These are phyloP conservation scores for Pseudozyma sp. DNA, from an alignment of 1,284 basidiomycete species.

Conservation along the genomic window DNA sequence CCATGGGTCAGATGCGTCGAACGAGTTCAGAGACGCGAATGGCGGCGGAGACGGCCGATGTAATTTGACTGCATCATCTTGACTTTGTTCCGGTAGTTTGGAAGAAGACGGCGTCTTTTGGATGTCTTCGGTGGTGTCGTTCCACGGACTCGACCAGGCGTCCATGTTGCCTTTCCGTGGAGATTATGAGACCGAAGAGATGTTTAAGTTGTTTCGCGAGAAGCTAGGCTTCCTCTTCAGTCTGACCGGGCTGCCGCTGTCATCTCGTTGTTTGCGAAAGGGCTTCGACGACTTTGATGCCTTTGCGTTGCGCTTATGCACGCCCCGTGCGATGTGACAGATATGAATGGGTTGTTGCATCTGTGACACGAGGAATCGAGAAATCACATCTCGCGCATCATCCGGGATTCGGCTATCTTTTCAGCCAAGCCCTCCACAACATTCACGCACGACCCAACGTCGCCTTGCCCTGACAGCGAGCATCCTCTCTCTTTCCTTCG, in stretches of 20 bases:
- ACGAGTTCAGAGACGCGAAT: slow-evolving; percentile 22
- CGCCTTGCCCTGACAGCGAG: neutral
- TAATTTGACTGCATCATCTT: neutral
- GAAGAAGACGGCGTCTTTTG: neutral
- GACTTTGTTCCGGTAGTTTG: neutral
- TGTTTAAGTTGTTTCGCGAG: neutral
- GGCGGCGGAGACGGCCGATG: neutral
- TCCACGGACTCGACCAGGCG: slow-evolving; percentile 51
- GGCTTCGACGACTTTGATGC: too few species aligned
- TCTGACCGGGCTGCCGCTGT: neutral
- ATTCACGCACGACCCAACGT: slow-evolving; percentile 1
- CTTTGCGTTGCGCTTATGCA: too few species aligned
- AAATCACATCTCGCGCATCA: neutral
- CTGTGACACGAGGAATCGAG: neutral
- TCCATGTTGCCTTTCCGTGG: slow-evolving; percentile 19
- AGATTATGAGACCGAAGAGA: neutral
- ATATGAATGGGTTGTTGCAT: neutral
- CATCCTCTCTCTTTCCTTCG: neutral
- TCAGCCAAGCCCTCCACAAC: slow-evolving; percentile 15
- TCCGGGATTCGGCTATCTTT: slow-evolving; percentile 16
- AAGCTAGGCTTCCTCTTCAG: neutral
- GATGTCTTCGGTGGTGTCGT: slow-evolving; percentile 15
- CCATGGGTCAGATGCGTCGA: slow-evolving; percentile 45
- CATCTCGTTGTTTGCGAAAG: too few species aligned
- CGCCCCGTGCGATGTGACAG: neutral